Evolutionary conservation across 2,329 filamentous ascomycete genomes (phyloP), one percentile per base, ranked within the genome.

Genomic region (Cryoendolithus antarcticus): DNA sequence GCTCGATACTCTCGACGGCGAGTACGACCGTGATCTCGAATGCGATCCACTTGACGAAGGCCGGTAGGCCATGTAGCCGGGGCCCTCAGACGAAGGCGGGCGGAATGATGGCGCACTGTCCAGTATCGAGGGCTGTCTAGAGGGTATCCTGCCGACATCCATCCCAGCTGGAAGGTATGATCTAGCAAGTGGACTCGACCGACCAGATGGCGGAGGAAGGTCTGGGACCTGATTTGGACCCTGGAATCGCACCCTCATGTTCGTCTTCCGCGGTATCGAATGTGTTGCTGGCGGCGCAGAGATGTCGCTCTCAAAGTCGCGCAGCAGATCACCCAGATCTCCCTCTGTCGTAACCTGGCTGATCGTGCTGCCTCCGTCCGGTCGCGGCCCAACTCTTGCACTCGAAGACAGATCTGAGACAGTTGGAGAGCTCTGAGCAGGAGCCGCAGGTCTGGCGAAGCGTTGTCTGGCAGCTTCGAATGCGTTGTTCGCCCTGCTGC

Each of bases 1-100:
- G 27, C 66, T 64, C 3, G 68, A 67, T 13, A 57, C 64, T 48
- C 64, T 60, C 21, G 70, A 68, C 9, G 74, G 72, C 6, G 73
- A 71, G 61, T 72, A 75, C 1, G 75, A 67, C 38, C 70, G 56
- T n/a, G 46, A 52, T 30, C 48, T 59, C 63, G 10, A 82, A 40
- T 75, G 65, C 1, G 71, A 70, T 1, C 74, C 38, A 40, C 56
- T 74, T 4, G 77, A 77, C 9, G 58, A 50, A 9, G 65, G 58
- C 39, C 62, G 55, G 51, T 82, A 85, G 4, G 76, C 71, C 83
- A 80, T 30, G 76, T 70, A 3, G 77, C 74, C 4, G 70, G 70
- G 24, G 7, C 24, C 24, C 55, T 82, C 77, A 44, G 68, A 64
- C 2, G 72, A 71, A 3, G 74, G 71, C 37, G 80, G 78, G 1